Conservation (phyloP, 2,329 filamentous ascomycete species). For the Alternaria hordeiaustralica region DNA sequence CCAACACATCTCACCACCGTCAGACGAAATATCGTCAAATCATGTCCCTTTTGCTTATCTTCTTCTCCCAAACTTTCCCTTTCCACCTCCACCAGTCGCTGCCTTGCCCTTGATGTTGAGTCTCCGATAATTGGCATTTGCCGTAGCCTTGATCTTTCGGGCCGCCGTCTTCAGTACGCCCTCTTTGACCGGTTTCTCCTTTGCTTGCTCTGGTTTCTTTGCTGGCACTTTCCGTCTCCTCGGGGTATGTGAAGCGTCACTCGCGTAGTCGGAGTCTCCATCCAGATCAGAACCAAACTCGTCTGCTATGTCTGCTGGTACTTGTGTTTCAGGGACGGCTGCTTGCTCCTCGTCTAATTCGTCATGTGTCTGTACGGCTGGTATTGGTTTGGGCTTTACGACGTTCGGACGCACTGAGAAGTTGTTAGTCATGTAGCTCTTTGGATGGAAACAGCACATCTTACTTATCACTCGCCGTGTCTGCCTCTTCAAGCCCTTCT, state of each 20-base stretch:
- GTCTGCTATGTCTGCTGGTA: conserved; percentile 38
- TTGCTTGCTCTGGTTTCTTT: conserved; percentile 20
- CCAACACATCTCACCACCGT: background rate
- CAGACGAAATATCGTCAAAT: background rate
- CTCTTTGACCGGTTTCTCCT: conserved; percentile 26
- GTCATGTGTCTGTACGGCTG: conserved; percentile 27
- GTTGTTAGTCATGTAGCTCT: conserved; percentile 25
- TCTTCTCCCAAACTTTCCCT: conserved; percentile 50
- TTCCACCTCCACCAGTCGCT: conserved; percentile 44
- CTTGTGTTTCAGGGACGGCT: conserved; percentile 43
- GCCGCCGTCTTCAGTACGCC: conserved; percentile 47
- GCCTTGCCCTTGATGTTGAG: conserved; percentile 61
- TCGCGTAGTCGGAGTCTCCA: conserved; percentile 52
- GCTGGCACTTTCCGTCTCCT: conserved; percentile 35
- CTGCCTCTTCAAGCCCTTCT: conserved; percentile 82
- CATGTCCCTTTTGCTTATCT: conserved; percentile 17
- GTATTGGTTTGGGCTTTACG: conserved; percentile 52
- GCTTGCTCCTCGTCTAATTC: conserved; percentile 50
- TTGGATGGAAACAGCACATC: conserved; percentile 1
- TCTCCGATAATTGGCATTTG: conserved; percentile 56
- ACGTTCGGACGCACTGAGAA: conserved; percentile 48
- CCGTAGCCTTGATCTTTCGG: conserved; percentile 54
- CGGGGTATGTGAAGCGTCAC: conserved; percentile 46
- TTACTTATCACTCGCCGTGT: conserved; percentile 69
- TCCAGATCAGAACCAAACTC: conserved; percentile 41